Evolutionary conservation across 2,329 filamentous ascomycete species (phyloP), one percentile per base, ranked within the genome.

Genomic region (Emericellopsis cladophorae): DNA sequence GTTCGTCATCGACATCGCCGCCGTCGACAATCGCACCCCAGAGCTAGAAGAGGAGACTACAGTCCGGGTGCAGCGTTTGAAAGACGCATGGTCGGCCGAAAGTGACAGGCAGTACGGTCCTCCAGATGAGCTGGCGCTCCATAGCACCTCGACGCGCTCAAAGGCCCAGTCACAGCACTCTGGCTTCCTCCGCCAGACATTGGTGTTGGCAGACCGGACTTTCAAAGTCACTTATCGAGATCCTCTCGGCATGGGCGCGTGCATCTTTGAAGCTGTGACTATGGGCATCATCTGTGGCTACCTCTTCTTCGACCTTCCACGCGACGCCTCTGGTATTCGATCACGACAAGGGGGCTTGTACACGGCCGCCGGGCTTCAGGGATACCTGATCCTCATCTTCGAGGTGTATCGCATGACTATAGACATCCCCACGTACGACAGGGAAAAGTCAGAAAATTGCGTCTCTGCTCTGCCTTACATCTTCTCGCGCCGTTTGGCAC

Each of bases 401-500:
- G 84, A 89, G 56, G 79, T 76, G 0, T 89, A 85, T 50, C 76
- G 84, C 5, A 61, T 89, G 43, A 84, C 80, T 0, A 71, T 82
- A 39, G 84, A 89, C 46, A 84, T 89, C 12, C 74, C 76, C 22
- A 68, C 83, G 0, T 90, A 87, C 51, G 84, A 90, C 50, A 76
- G 84, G 41, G 84, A 89, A 52, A 71, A 76, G 26, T 77, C 76
- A 26, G 84, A 89, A 55, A 78, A 80, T 4, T 82, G 84, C 16
- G 80, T 85, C 15, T 73, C 75, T 26, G 74, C 84, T 3, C 58
- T 82, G 0, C 77, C 80, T 0, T 89, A 83, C 46, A 66, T 89
- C 2, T 53, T 86, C 1, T 86, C 82, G 15, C 68, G 84, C 34
- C 70, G 84, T 22, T 56, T 86, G 5, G 81, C 84, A 1, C 70